These are phyloP conservation scores for Elsinoe fawcettii DNA, from an alignment of 2,329 filamentous ascomycete species.

Conservation along the genomic window DNA sequence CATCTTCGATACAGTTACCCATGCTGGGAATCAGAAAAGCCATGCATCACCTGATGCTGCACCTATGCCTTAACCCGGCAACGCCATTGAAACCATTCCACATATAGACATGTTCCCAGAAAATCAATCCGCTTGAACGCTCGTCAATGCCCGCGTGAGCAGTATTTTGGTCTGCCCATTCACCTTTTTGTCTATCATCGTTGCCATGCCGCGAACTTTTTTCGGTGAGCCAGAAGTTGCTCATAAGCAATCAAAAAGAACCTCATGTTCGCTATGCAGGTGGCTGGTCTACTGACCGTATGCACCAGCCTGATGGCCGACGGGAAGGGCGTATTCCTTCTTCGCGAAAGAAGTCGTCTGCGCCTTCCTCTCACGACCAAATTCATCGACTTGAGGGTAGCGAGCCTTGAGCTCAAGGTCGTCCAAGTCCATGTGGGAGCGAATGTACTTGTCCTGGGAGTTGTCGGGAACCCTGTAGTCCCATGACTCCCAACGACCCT, in stretches of 20 bases:
- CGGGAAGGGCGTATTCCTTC: conserved; percentile 23
- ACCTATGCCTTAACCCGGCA: neutral
- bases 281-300: conserved; percentile 25
- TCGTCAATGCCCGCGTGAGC: neutral
- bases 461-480: conserved; percentile 72
- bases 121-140: conserved; percentile 15
- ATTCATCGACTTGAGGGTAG: conserved; percentile 52
- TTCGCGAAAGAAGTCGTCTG: conserved; percentile 16
- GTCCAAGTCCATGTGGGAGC: conserved; percentile 72
- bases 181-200: neutral
- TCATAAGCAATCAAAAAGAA: neutral
- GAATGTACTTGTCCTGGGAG: conserved; percentile 63
- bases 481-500: conserved; percentile 73
- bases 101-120: neutral
- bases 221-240: neutral
- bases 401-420: conserved; percentile 70
- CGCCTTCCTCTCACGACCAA: conserved; percentile 30
- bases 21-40: neutral
- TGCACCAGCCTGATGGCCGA: conserved; percentile 28
- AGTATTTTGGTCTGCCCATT: neutral
- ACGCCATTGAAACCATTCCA: neutral
- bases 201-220: conserved; percentile 5
- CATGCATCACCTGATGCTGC: neutral
- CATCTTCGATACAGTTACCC: neutral
- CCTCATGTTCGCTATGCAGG: neutral